phyloP scores from a whole-genome alignment of 306 rosid genomes.

The Pueraria montana region DNA sequence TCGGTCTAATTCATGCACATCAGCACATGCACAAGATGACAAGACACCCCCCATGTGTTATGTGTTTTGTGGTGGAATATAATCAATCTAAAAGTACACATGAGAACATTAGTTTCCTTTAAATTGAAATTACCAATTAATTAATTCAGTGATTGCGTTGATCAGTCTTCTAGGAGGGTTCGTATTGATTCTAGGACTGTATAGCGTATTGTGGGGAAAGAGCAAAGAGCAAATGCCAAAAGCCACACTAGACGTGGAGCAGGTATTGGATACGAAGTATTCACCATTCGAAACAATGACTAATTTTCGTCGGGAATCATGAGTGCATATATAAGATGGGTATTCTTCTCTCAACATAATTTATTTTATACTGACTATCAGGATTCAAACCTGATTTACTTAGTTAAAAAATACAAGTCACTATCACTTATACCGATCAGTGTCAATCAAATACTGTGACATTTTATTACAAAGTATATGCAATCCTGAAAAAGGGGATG shows the following conservation, averaged over 20 bases:
- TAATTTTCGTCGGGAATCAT: no score
- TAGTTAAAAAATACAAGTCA: no score
- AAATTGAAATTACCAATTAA: not conserved
- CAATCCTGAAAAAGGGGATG: not conserved
- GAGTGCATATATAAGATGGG: no score
- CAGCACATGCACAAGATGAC: no score
- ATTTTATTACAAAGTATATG: no score
- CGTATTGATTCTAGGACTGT: conserved; percentile 70
- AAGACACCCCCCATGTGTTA: not conserved
- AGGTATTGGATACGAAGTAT: no score
- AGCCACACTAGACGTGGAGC: conserved; percentile 36
- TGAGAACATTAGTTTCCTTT: not conserved
- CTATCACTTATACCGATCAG: no score
- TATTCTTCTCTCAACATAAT: no score
- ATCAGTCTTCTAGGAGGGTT: conserved; percentile 72
- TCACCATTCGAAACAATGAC: no score
- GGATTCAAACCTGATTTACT: no score
- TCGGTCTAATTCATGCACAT: not conserved
- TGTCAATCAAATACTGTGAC: no score
- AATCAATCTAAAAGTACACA: not conserved
- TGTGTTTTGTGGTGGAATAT: not conserved
- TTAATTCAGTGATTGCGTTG: not conserved
- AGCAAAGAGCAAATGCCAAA: conserved; percentile 53
- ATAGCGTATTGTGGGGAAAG: conserved; percentile 77
- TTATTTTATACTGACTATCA: no score